Base-by-base conservation (phyloP, 2,329 filamentous ascomycete species). In the Ophiostoma pallidulum region DNA sequence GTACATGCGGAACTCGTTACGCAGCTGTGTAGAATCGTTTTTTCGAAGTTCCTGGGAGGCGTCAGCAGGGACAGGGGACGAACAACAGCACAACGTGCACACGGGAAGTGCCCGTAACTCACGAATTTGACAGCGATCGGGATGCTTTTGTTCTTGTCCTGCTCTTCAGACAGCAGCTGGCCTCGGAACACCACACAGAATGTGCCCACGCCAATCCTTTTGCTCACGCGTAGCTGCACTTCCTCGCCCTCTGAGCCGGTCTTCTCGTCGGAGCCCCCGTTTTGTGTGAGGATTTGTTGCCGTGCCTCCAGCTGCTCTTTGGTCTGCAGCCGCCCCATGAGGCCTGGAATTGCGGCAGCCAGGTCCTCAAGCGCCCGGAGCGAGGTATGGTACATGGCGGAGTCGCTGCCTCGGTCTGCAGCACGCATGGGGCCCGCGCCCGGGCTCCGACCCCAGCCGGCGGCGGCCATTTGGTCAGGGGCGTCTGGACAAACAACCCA, bases 261-360 rank as follows among this genome's bases (percentile, higher is more conserved):
- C 14, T 29, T 24, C 22, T 53, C 45, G 16, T 51, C 13, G 1
- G 42, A 31, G 10, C 50, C 52, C 3, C 45, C 47, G 22, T 26
- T 31, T 10, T 49, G 28, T 7, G 20, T 18, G 2, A 56, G 45
- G 1, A 13, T 8, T 12, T 22, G 43, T 44, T 56, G 54, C 90
- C 91, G 1, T 69, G 97, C 19, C 79, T 95, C 14, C 88, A 97
- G 59, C 73, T 95, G 3, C 96, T 97, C 61, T 80, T 88, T n/a
- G 81, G 81, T 1, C 69, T 97, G n/a, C 84, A 94, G 59, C 3
- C 44, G 41, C 7, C 16, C 13, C 12, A 22, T 8, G 14, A 51
- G 45, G 4, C 8, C 24, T 10, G 49, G 29, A 9, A 54, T 16
- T n/a, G 41, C 7, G 4, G 31, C 10, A 16, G 47, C 45, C 8